Evolutionary conservation across 2,329 filamentous ascomycete genomes (phyloP).

Genomic region (Colletotrichum liaoningense): DNA sequence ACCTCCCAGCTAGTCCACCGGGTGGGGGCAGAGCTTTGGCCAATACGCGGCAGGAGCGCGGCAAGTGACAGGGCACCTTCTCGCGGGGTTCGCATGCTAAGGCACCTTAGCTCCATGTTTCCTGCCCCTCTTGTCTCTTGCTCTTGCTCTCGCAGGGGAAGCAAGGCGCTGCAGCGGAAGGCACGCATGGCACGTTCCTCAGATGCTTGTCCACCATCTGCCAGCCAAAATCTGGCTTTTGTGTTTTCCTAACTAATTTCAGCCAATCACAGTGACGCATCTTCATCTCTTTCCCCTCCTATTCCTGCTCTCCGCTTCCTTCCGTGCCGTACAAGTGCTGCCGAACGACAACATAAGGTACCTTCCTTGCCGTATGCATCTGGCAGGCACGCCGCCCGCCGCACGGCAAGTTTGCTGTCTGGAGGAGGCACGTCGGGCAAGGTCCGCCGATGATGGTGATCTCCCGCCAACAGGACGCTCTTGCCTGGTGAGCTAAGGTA

Average conservation of each 20-base stretch:
- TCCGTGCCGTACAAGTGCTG: slow-evolving; percentile 15
- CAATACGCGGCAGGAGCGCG: slow-evolving; percentile 28
- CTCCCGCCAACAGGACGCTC: slow-evolving; percentile 19
- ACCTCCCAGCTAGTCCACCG: slow-evolving; percentile 34
- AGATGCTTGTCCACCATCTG: slow-evolving; percentile 2
- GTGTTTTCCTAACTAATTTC: neutral
- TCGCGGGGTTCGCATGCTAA: slow-evolving; percentile 32
- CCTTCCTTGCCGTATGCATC: too few species aligned
- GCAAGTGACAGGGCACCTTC: slow-evolving; percentile 25
- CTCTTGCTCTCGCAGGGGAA: neutral
- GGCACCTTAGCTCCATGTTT: neutral
- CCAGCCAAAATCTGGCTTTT: neutral
- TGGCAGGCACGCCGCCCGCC: neutral
- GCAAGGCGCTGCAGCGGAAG: slow-evolving; percentile 23
- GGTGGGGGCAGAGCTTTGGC: slow-evolving; percentile 25
- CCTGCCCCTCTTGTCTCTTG: neutral
- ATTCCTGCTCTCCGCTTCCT: neutral
- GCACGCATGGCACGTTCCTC: slow-evolving; percentile 31
- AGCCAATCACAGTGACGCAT: slow-evolving; percentile 11
- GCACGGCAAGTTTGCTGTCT: neutral
- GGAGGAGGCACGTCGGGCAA: slow-evolving; percentile 23
- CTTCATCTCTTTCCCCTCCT: neutral
- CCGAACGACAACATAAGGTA: neutral
- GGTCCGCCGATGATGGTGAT: slow-evolving; percentile 31
- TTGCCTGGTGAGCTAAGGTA: neutral